Evolutionary conservation across 306 rosid species (phyloP), one percentile per base, ranked within the genome.

Genomic region (Dalbergia oliveri): DNA sequence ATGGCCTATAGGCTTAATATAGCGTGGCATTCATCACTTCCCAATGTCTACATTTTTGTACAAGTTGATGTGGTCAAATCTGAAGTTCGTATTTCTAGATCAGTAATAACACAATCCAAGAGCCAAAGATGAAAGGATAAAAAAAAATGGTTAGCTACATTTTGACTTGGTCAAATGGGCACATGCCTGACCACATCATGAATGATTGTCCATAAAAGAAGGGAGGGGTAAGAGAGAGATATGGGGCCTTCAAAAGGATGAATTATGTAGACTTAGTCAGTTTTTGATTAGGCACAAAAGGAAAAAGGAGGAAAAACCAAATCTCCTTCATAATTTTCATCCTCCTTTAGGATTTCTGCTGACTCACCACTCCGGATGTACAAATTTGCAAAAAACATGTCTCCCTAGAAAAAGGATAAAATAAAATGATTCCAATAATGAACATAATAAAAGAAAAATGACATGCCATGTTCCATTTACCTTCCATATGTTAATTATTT

Each of bases 131-230:
- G 62, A 79, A 69, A 43, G 71, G 61, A 44, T 54, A 68, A 69
- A 44, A 79, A 26, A 69, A 63, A n/a, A n/a, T 54, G 19, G 66
- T 31, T 59, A 56, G 47, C 51, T 66, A 68, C 79, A 80, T 69
- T 59, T 88, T 88, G 92, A 93, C 89, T 75, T 51, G 87, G 92
- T 90, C 92, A 88, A 85, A 84, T 69, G 79, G 26, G 70, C 81
- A 83, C 75, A 72, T 79, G 80, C 72, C 45, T 65, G 23, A 66
- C 76, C 31, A 62, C 26, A 35, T 49, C 57, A 73, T 80, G 72
- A 79, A 81, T 87, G 78, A 72, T 82, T 74, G 77, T 74, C 83
- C 81, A 66, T 16, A 31, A 37, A 68, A 70, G 62, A 50, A 53
- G 68, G 41, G 43, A 58, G 51, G 61, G 61, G 49, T 58, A 51